phyloP scores from a whole-genome alignment of 1,139 yeast species.

The Petasospora rhodanensis region DNA sequence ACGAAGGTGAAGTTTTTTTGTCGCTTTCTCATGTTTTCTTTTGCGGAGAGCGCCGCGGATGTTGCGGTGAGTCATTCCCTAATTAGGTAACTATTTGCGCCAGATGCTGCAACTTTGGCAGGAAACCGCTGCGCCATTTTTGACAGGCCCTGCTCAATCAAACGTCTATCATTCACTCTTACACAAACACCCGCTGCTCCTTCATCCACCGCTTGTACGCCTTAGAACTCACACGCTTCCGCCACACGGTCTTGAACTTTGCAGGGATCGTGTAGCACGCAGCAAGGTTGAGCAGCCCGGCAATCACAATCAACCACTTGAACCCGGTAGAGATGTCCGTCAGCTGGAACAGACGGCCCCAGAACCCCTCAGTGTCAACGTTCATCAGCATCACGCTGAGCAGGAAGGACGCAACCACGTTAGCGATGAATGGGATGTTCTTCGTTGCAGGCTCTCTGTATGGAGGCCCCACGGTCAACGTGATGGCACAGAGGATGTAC shows the following conservation, averaged over 20 bases:
- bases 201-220: slow-evolving; percentile 32
- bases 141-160: no score
- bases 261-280: slow-evolving; percentile 32
- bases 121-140: no score
- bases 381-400: slow-evolving; percentile 48
- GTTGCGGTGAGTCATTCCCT: no score
- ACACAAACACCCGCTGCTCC: slow-evolving; percentile 14
- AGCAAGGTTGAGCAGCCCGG: slow-evolving; percentile 48
- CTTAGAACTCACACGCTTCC: slow-evolving; percentile 33
- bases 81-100: no score
- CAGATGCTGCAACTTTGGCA: no score
- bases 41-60: no score
- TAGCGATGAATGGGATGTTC: slow-evolving; percentile 67
- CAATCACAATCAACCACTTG: slow-evolving; percentile 43
- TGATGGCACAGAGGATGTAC: slow-evolving; percentile 77
- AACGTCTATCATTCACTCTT: no score
- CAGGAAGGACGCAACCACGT: slow-evolving; percentile 46
- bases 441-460: slow-evolving; percentile 72
- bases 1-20: no score
- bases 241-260: slow-evolving; percentile 28
- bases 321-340: slow-evolving; percentile 53
- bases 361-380: slow-evolving; percentile 42
- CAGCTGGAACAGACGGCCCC: slow-evolving; percentile 73
- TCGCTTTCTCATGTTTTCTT: no score
- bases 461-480: slow-evolving; percentile 92